Evolutionary conservation across 2,329 filamentous ascomycete species (phyloP).

Genomic region (Pseudogymnoascus sp.): DNA sequence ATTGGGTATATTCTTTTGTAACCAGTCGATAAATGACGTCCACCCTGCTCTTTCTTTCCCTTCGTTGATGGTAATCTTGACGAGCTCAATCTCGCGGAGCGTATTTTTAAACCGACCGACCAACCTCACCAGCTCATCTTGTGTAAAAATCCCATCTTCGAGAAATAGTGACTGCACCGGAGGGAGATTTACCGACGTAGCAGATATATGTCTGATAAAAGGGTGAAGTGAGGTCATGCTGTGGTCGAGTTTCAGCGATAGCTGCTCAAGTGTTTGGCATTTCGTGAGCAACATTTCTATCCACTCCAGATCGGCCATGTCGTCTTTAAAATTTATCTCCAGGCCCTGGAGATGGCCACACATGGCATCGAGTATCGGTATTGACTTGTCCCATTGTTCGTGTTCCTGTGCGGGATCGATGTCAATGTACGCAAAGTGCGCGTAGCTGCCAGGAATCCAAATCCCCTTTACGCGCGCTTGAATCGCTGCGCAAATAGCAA

Average conservation of each 20-base stretch:
- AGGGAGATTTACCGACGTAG: background rate
- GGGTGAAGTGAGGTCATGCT: background rate
- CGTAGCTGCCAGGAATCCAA: background rate
- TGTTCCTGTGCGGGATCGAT: background rate
- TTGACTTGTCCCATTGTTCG: background rate
- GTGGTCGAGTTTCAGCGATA: background rate
- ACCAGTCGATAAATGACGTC: background rate
- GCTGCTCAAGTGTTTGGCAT: background rate
- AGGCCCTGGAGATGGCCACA: background rate
- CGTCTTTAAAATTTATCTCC: background rate
- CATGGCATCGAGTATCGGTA: background rate
- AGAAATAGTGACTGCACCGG: background rate
- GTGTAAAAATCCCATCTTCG: background rate
- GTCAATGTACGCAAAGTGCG: background rate
- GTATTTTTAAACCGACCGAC: background rate
- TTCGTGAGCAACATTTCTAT: background rate
- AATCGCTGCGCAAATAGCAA: background rate
- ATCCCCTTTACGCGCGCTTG: background rate
- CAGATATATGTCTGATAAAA: background rate
- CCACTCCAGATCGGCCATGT: background rate
- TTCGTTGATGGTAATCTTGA: background rate
- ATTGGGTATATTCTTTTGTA: background rate
- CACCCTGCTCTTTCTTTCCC: background rate
- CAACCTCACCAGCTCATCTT: background rate
- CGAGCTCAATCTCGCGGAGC: background rate